Evolutionary conservation across 805 yeast species (phyloP), one percentile per base, ranked within the genome.

Genomic region (Maudiozyma serrabonitensis): DNA sequence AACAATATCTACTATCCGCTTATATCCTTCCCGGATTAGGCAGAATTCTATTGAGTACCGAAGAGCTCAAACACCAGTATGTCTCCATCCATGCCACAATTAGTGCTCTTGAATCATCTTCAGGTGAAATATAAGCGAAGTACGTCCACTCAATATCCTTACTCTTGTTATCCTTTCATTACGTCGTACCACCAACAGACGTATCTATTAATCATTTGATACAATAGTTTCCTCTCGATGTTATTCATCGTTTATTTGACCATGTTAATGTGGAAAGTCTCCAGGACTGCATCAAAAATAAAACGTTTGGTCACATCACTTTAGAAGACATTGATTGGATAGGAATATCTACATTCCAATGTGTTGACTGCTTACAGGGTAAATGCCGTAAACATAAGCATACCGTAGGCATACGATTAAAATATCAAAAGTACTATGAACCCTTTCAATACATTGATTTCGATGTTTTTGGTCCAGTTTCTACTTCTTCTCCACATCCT

Each of bases 391-490:
- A 81, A 64, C 74, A 79, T 58, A 74, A 72, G 63, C 75, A 76
- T 67, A 47, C 49, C 31, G 83, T 81, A 54, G 81, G 88, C 81
- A 89, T 91, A 58, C 80, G 76, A 61, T 78, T 78, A 65, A 73
- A 21, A 35, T 42, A 46, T 18, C 47, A 45, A 34, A 19, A 37
- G 23, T 5, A 37, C 11, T 45, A 45, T 25, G 23, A 37, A 25
- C 37, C 42, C 4, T 37, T 45, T 37, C 19, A 43, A 35, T 43
- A 34, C 31, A 19, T 43, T 7, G 32, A 43, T n/a, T 32, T 41
- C 4, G 46, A 43, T 35, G 12, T 43, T 1, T 34, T 43, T 43
- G 46, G 34, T 18, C 25, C 26, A 31, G 26, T 18, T 13, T 7
- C 42, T 16, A 9, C 15, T 13, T 39, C 42, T 2, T 9, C 23